Evolutionary conservation across 2,329 filamentous ascomycete species (phyloP).

Genomic region (Fusarium neocosmosporiellum): DNA sequence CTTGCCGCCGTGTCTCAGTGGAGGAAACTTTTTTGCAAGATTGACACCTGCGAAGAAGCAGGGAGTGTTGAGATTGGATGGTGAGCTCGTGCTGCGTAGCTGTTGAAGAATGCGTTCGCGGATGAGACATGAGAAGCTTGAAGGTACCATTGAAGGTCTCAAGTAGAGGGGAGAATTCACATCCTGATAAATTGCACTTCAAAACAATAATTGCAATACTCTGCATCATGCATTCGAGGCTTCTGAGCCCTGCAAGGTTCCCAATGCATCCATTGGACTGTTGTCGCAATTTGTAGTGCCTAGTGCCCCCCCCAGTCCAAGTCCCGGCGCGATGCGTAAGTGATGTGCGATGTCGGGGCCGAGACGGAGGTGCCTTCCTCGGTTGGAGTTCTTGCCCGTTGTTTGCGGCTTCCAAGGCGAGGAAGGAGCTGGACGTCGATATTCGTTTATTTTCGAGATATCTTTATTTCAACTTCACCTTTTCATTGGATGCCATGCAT

Average conservation of each 20-base stretch:
- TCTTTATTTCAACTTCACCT: conserved; percentile 15
- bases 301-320: neutral
- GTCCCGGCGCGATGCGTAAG: neutral
- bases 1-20: conserved; percentile 31
- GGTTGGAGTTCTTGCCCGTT: conserved; percentile 2
- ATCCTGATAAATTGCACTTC: neutral
- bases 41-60: conserved; percentile 18
- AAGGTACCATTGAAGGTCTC: neutral
- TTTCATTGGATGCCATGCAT: neutral
- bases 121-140: neutral
- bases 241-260: conserved; percentile 22
- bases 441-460: neutral
- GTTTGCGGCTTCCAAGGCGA: conserved; percentile 8
- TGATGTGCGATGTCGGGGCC: conserved; percentile 16
- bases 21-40: conserved; percentile 21
- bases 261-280: neutral
- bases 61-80: neutral
- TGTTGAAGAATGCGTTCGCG: neutral
- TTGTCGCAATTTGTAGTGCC: neutral
- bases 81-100: neutral
- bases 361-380: conserved; percentile 18
- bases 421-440: neutral
- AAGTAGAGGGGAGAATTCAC: neutral
- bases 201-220: neutral
- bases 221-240: neutral